These are phyloP conservation scores for Spergularia bocconei DNA, from an alignment of 148 eudicot genomes.

Conservation along the genomic window DNA sequence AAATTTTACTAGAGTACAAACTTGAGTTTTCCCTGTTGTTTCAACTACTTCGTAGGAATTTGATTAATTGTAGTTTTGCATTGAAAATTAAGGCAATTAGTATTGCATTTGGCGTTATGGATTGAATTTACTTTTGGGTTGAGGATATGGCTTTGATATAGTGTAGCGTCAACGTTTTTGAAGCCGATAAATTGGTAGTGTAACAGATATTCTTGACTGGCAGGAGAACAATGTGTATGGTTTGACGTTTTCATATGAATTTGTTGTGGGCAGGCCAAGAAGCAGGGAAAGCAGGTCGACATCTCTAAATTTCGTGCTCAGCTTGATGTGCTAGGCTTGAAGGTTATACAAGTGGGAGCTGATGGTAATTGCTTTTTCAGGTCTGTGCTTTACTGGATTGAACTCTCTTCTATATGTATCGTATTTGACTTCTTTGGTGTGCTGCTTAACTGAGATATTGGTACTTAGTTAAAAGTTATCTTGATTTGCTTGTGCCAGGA, in stretches of 20 bases:
- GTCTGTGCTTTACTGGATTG: conserved; percentile 42
- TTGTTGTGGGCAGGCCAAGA: conserved; percentile 48
- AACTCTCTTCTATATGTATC: not conserved
- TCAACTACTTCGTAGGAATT: too few relatives aligned
- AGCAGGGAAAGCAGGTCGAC: conserved; percentile 63
- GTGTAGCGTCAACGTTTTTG: not conserved
- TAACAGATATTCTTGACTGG: not conserved
- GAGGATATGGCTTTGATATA: not conserved
- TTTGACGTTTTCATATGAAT: not conserved
- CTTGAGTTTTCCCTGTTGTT: too few relatives aligned
- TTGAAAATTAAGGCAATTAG: too few relatives aligned
- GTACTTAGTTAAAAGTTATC: not conserved
- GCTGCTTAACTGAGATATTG: not conserved
- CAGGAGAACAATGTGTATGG: not conserved
- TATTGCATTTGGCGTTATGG: too few relatives aligned
- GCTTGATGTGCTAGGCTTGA: conserved; percentile 79
- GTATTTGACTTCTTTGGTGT: not conserved
- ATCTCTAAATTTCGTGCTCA: conserved; percentile 62
- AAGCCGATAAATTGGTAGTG: not conserved
- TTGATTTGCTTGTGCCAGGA: not conserved
- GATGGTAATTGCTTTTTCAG: conserved; percentile 99
- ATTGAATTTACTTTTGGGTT: too few relatives aligned
- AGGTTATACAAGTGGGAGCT: conserved; percentile 76
- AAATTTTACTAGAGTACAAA: too few relatives aligned
- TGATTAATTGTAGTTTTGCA: too few relatives aligned